Base-by-base conservation (phyloP, 176 grass and related monocot species). In the Oryza meridionalis region DNA sequence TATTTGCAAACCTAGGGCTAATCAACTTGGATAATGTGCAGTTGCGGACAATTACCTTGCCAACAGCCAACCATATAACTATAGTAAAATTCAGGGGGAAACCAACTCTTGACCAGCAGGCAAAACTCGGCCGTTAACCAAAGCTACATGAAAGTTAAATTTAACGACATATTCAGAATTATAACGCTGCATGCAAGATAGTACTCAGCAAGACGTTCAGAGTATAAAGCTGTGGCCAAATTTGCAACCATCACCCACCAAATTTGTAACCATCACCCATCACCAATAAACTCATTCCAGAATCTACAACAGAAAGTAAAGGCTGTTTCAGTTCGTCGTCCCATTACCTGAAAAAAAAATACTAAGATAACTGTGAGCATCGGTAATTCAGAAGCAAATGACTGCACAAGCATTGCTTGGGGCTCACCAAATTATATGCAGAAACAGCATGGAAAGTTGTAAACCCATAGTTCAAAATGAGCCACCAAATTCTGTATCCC, bases 371-470 rank as follows among this genome's bases (percentile, higher is more conserved):
- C 45, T 35, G 77, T 87, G 84, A 90, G 85, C 65, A 47, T n/a
- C 27, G 4, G 71, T 43, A 84, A 84, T 67, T 27, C 2, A 65
- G 66, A 71, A 77, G 59, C 53, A 72, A 43, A 76, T 72, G n/a
- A 81, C 49, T 81, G 31, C 44, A 80, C 53, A 76, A 81, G 33
- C 75, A 80, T 90, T 65, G 49, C 65, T 84, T 90, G 76, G 71
- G 31, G 81, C 85, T 91, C 89, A 87, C 89, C 89, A 87, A 80
- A 87, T 67, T 84, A 69, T 49, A 40, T 46, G 85, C 35, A 87
- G 81, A 84, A 84, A 91, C 77, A 88, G 79, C 65, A 81, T 21
- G 81, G 44, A 44, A 84, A 73, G 42, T 26, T 84, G 80, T 44
- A 80, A 77, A 84, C 2, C 81, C 72, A 89, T 25, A 59, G 22